A percentile compares a stretch with the other conserved stretches of the same genome.
Conservation (phyloP, 805 yeast species). For the Dipodascus geniculatus region DNA sequence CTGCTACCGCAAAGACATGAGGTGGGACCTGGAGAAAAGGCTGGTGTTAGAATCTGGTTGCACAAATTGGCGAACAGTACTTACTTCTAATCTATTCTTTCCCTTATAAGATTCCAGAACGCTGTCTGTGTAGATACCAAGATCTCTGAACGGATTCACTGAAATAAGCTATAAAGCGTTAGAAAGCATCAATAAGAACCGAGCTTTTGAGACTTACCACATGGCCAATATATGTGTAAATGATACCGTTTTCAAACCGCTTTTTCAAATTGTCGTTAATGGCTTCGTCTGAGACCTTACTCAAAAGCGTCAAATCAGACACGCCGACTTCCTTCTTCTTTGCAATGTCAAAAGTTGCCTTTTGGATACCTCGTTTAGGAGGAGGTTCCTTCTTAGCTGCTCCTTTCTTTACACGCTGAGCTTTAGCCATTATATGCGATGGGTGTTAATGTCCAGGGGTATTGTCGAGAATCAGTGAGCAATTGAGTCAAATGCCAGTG, state of each 20-base stretch:
- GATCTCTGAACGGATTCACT: constrained; percentile 90
- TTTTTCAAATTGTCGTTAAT: constrained; percentile 86
- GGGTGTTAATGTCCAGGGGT: not conserved
- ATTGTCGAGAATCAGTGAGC: not conserved
- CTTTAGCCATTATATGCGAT: constrained; percentile 47
- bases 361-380: constrained; percentile 45
- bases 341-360: constrained; percentile 79
- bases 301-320: constrained; percentile 79
- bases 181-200: not conserved
- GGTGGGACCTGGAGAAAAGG: constrained; percentile 47
- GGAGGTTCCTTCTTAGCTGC: constrained; percentile 34
- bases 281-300: constrained; percentile 81
- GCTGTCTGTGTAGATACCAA: constrained; percentile 86
- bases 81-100: constrained; percentile 78
- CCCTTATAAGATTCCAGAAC: constrained; percentile 71
- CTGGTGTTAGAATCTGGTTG: not conserved
- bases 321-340: constrained; percentile 98
- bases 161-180: constrained; percentile 46
- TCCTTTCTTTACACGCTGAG: constrained; percentile 59
- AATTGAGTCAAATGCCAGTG: not conserved
- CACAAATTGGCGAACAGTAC: not conserved
- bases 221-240: constrained; percentile 41
- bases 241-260: constrained; percentile 78
- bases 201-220: constrained; percentile 19
- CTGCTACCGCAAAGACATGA: constrained; percentile 96